Base-by-base conservation (phyloP, 176 grass and related monocot species). In the Oryza meridionalis region DNA sequence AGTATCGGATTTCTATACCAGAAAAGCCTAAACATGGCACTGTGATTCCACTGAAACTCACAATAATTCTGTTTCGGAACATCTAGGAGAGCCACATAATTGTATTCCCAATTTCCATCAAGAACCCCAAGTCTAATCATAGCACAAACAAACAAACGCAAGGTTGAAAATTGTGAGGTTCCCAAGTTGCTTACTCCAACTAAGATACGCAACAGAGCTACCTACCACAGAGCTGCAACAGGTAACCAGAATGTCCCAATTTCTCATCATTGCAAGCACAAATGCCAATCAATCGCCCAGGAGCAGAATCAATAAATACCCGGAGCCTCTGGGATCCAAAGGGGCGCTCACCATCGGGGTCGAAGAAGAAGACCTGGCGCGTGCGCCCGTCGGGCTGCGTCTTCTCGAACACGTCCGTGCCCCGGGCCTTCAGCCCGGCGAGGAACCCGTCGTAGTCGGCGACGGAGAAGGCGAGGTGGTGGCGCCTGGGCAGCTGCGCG, bases 311-410 rank as follows among this genome's bases (percentile, higher is more conserved):
- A 17, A 55, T 29, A 0, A 58, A n/a, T 21, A 58, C 53, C 6
- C 6, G 5, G 55, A 61, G 19, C 55, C 55, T 9, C 15, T 1
- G 24, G 40, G 64, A 2, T 22, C 11, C 21, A 25, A 6, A 12
- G 1, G 38, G 43, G 17, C 27, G 72, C 72, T 71, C 72, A 92
- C 93, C 96, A 19, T 98, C 96, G 38, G 96, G 96, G 79, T 99
- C 93, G 85, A 99, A 99, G 87, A 99, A 98, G 91, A 96, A 99
- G 51, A 96, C 84, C 87, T 99, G 88, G 81, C 92, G 89, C 21
- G 93, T 99, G 83, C 46, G 78, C 3, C 91, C 91, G 73, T 94
- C 87, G 17, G 91, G 96, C 71, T 95, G 91, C 45, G 83, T 83
- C 76, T 88, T 93, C 77, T 96, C 91, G 75, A 93, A 98, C 14